Evolutionary conservation across 805 yeast species (phyloP).

Genomic region (Metschnikowia aberdeeniae): DNA sequence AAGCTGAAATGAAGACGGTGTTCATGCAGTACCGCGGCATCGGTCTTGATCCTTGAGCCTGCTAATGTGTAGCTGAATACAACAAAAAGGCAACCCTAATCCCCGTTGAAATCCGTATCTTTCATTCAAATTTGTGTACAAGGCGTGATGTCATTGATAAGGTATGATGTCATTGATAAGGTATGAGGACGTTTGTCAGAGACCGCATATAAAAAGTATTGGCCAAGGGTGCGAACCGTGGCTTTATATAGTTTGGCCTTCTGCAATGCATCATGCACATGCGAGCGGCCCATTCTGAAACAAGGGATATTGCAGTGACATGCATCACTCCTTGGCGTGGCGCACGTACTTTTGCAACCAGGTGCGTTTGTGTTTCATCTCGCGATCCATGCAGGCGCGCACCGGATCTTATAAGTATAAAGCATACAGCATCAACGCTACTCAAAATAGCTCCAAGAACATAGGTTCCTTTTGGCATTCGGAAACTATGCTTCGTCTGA

Average conservation of each 20-base stretch:
- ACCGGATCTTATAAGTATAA: neutral
- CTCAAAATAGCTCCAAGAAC: neutral
- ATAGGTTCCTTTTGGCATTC: neutral
- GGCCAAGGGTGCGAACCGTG: too few species aligned
- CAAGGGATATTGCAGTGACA: neutral
- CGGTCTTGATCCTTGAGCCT: too few species aligned
- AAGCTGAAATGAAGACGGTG: neutral
- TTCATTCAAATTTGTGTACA: too few species aligned
- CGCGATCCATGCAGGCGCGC: neutral
- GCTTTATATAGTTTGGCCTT: neutral
- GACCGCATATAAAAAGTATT: too few species aligned
- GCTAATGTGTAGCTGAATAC: too few species aligned
- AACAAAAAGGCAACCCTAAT: too few species aligned
- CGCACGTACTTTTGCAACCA: slow-evolving; percentile 1
- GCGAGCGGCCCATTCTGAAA: neutral
- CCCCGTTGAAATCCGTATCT: too few species aligned
- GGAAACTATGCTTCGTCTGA: neutral
- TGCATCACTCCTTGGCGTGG: neutral
- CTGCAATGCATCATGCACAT: neutral
- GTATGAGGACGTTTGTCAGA: too few species aligned
- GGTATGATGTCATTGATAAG: too few species aligned
- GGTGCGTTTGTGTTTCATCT: neutral
- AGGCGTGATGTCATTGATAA: too few species aligned
- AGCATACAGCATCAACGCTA: neutral
- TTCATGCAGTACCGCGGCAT: slow-evolving; percentile 4